Evolutionary conservation across 129 eudicot species (phyloP), one percentile per base, ranked within the genome.

Genomic region (Apium graveolens): DNA sequence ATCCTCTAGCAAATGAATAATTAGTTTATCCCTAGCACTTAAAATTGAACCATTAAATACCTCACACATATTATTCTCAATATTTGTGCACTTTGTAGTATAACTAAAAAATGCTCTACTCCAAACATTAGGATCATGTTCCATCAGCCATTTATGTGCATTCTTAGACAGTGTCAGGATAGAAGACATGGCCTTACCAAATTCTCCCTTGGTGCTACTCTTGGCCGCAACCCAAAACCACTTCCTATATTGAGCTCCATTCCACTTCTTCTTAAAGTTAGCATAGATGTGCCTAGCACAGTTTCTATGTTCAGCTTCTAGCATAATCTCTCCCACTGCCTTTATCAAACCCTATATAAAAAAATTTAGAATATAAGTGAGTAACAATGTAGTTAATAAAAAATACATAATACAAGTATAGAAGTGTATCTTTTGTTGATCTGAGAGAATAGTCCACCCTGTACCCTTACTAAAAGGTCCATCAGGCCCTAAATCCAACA

Each of bases 201-300:
- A 57, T 57, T 57, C 29, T 57, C 5, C 68, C 10, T 6, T 20
- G 2, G 70, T 63, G 31, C 70, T 27, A 63, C 70, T 63, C 34
- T 63, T 63, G 1, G 70, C 32, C 6, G 35, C 18, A 21, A 11
- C 35, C 70, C 70, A 63, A 11, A 63, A 63, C 27, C 16, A 26
- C 32, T 29, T 63, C 16, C 70, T 63, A 4, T n/a, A 29, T 2
- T 21, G 32, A 29, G 14, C 35, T 63, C 37, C 70, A 63, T 26
- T 10, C 11, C 14, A 29, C 14, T 27, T 24, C 35, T 62, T 62
- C 16, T 27, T 62, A 12, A 62, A 62, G 11, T 62, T 62, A 27
- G 70, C 70, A 62, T 24, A 62, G 11, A 62, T 62, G 32, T 62
- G 31, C 87, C 41, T 29, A 53, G 46, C 70, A 27, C 31, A 57